Percentiles rank a stretch among this genome's conserved stretches.
phyloP scores from a whole-genome alignment of 306 rosid genomes.

The Lathyrus oleraceus region DNA sequence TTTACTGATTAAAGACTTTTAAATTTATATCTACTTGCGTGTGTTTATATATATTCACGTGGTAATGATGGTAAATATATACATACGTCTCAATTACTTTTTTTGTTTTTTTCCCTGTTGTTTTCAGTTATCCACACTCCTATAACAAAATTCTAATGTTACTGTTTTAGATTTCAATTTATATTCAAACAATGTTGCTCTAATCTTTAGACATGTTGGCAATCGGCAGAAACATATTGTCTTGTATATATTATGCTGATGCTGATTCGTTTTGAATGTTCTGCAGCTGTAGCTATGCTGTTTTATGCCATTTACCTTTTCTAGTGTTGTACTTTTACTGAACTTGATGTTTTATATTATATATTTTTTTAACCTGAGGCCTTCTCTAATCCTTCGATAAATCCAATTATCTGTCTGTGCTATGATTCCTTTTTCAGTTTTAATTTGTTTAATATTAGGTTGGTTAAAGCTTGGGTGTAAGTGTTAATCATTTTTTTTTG shows the following conservation, averaged over 20 bases:
- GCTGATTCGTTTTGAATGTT: conserved; percentile 24
- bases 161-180: conserved; percentile 10
- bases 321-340: neutral
- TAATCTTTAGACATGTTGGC: conserved; percentile 2
- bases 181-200: neutral
- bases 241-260: conserved; percentile 18
- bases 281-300: conserved; percentile 1
- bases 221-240: neutral
- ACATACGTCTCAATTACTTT: neutral
- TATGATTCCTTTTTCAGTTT: neutral
- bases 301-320: conserved; percentile 16
- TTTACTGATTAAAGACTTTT: neutral
- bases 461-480: neutral
- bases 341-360: neutral
- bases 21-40: neutral
- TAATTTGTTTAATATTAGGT: neutral
- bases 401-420: neutral
- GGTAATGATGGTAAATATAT: neutral
- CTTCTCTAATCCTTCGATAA: neutral
- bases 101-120: neutral
- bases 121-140: neutral
- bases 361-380: neutral
- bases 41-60: neutral
- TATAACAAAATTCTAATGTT: neutral
- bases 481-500: neutral